phyloP scores from a whole-genome alignment of 345 rosid genomes.

The Hibiscus trionum region DNA sequence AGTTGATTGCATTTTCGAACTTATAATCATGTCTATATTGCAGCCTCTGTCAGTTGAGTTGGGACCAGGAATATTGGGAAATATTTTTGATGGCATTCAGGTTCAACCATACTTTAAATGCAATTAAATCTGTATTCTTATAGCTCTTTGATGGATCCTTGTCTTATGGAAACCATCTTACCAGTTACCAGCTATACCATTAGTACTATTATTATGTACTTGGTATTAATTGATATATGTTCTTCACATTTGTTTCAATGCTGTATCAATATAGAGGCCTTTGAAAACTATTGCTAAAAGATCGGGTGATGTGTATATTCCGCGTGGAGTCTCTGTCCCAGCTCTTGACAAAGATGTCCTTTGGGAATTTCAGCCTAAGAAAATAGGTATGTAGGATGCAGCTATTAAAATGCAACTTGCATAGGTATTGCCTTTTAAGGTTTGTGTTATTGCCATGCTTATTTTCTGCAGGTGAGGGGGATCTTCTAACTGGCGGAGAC shows the following conservation, averaged over 20 bases:
- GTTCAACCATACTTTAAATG: conserved; percentile 28
- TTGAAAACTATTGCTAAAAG: conserved; percentile 86
- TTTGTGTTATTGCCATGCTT: background rate
- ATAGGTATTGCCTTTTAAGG: background rate
- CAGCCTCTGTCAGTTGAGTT: conserved; percentile 97
- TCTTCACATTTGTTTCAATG: background rate
- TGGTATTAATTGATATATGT: background rate
- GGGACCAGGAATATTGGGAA: conserved; percentile 97
- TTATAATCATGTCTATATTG: conserved; percentile 19
- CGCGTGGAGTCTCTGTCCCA: conserved; percentile 98
- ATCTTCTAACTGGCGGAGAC: conserved; percentile 90
- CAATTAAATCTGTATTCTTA: background rate
- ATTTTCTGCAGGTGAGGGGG: conserved; percentile 71
- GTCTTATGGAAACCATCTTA: background rate
- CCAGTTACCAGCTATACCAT: background rate
- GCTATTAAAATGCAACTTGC: background rate
- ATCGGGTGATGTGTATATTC: conserved; percentile 97
- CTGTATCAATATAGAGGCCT: conserved; percentile 57
- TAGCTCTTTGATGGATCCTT: background rate
- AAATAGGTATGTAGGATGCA: conserved; percentile 43
- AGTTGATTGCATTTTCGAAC: conserved; percentile 2
- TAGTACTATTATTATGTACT: conserved; percentile 3
- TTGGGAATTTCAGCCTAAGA: conserved; percentile 93
- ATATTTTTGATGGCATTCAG: conserved; percentile 98
- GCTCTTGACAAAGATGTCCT: conserved; percentile 87